Conservation (phyloP, 768 basidiomycete genomes). For the Boletus tomentosulus region DNA sequence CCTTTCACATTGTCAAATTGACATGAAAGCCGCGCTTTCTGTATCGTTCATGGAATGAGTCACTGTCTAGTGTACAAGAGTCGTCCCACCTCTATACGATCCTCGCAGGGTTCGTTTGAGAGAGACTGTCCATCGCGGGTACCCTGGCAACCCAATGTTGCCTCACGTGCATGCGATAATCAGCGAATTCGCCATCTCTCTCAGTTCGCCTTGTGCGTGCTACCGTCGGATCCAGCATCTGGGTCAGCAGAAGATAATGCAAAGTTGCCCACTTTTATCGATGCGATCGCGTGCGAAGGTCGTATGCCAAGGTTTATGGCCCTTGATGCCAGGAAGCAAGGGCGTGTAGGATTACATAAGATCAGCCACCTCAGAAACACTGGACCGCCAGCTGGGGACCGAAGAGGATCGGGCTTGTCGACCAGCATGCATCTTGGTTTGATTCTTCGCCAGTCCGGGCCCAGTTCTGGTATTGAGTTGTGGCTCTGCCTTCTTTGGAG, state of each 20-base stretch:
- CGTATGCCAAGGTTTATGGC: conserved; percentile 68
- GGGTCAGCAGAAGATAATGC: conserved; percentile 17
- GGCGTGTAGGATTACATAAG: conserved; percentile 4
- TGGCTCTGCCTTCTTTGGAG: conserved; percentile 45
- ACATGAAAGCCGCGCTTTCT: conserved; percentile 67
- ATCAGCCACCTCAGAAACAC: not conserved
- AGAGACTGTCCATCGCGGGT: not conserved
- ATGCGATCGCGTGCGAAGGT: conserved; percentile 51
- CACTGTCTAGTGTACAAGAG: not conserved
- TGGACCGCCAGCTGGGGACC: conserved; percentile 43
- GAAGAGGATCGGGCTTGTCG: conserved; percentile 81
- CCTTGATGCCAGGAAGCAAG: conserved; percentile 52
- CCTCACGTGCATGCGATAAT: conserved; percentile 62
- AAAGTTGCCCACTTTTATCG: conserved; percentile 51
- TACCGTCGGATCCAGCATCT: conserved; percentile 16
- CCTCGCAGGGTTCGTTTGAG: conserved; percentile 55
- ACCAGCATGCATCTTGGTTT: conserved; percentile 75
- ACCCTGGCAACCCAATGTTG: conserved; percentile 71
- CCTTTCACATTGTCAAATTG: conserved; percentile 72
- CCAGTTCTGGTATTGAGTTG: conserved; percentile 61
- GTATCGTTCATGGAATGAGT: conserved; percentile 1
- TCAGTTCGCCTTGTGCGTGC: conserved; percentile 38
- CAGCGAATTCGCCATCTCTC: conserved; percentile 51
- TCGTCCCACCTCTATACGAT: conserved; percentile 64
- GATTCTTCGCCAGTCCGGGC: conserved; percentile 60